Base-by-base conservation (phyloP, 768 basidiomycete species). In the Leccinum variicolor region DNA sequence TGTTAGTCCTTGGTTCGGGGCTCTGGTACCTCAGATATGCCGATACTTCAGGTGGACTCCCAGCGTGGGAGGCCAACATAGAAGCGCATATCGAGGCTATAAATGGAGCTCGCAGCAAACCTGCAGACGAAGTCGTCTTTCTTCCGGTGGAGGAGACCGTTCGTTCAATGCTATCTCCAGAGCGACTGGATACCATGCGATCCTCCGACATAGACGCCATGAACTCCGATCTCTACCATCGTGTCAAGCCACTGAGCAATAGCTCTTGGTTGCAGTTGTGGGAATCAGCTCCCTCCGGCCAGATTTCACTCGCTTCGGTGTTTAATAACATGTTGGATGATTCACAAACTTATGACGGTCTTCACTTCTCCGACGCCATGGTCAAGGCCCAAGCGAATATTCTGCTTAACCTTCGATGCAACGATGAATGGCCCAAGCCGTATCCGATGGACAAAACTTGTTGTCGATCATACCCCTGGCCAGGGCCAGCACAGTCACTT, bases 11-110 rank as follows among this genome's bases (percentile, higher is more conserved):
- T 15, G 94, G 94, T 10, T 86, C 89, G 14, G 94, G 94, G 0
- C 75, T 96, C 36, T 95, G 94, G 94, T 92, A 92, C 69, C 81
- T 97, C 46, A 85, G 91, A 23, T 86, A 94, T 69, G 77, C 85
- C 1, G 75, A 82, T 34, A 62, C 75, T 17, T 89, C 90, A 1
- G 90, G 92, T 23, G 91, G 91, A 4, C 76, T 94, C 41, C 74
- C 86, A 29, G 78, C 84, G 1, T 97, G 92, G 91, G 89, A 90
- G 64, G 77, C 78, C 25, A 87, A 81, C 63, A 84, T 91, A 60
- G 89, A 92, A 63, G 65, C 73, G 8, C 77, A 85, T n/a, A 81
- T 95, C 29, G 74, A 76, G 43, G 64, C 76, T 13, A 75, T 90
- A 29, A 59, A 74, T 11, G 65, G 71, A 14, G 71, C 69, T 14